phyloP scores from a whole-genome alignment of 225 moss, liverwort and hornwort species.

The Neckera pumila region DNA sequence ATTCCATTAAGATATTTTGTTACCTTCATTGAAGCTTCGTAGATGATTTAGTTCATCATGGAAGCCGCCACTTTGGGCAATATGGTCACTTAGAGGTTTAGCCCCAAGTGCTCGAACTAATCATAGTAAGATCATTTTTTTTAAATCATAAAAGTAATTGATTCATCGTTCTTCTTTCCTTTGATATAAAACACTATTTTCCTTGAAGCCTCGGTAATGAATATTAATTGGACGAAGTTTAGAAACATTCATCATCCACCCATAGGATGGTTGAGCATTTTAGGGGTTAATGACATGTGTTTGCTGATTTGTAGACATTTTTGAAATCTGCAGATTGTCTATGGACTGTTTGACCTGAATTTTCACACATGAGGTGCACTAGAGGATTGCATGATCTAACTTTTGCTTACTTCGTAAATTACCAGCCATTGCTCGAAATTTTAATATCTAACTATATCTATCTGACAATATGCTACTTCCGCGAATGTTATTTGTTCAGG shows the following conservation, averaged over 20 bases:
- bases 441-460: background rate
- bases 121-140: too few relatives aligned
- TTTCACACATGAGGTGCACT: background rate
- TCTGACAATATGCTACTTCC: background rate
- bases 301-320: background rate
- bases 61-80: background rate
- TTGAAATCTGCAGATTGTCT: background rate
- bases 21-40: background rate
- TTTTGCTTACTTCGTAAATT: background rate
- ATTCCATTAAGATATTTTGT: background rate
- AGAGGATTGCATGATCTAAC: background rate
- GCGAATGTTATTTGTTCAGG: slow-evolving; percentile 27
- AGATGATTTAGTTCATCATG: background rate
- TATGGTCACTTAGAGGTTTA: background rate
- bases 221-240: background rate
- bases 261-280: background rate
- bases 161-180: background rate
- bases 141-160: background rate
- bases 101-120: background rate
- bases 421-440: background rate
- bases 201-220: too few relatives aligned
- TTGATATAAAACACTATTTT: background rate
- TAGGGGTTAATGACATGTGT: background rate
- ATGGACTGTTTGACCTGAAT: background rate
- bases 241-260: background rate